Percentiles rank a stretch among this genome's conserved stretches.
phyloP scores from a whole-genome alignment of 2,329 filamentous ascomycete genomes.

The Fusarium albosuccineum region DNA sequence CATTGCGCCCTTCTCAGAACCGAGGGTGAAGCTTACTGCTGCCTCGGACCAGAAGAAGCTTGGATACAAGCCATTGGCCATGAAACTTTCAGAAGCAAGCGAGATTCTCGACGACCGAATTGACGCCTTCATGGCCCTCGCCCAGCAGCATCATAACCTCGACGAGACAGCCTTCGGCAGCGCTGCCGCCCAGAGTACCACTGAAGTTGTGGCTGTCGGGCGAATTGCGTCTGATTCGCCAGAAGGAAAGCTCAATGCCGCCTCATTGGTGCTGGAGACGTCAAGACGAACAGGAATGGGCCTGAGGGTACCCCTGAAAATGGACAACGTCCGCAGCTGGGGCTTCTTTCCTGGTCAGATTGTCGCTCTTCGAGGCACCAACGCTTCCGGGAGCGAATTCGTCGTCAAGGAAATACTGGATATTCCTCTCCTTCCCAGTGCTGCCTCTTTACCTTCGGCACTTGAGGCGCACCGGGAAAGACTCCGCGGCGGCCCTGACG shows the following conservation, averaged over 20 bases:
- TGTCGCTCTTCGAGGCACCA: constrained; percentile 87
- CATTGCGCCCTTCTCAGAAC: constrained; percentile 77
- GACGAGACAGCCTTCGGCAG: constrained; percentile 88
- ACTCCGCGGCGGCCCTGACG: constrained; percentile 73
- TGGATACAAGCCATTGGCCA: constrained; percentile 90
- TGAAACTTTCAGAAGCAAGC: constrained; percentile 93
- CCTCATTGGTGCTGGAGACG: constrained; percentile 89
- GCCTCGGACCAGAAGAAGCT: constrained; percentile 93
- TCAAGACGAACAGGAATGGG: constrained; percentile 87
- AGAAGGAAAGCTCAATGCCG: constrained; percentile 88
- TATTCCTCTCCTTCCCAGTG: constrained; percentile 79
- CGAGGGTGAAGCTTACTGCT: constrained; percentile 86
- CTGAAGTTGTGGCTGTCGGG: constrained; percentile 89
- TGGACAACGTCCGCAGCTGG: constrained; percentile 76
- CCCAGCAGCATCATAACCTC: constrained; percentile 80
- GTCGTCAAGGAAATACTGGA: constrained; percentile 81
- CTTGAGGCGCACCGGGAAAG: constrained; percentile 78
- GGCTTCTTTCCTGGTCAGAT: constrained; percentile 97
- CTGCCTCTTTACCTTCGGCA: constrained; percentile 75
- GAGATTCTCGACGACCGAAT: constrained; percentile 96
- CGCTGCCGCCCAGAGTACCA: constrained; percentile 85
- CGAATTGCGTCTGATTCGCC: constrained; percentile 88
- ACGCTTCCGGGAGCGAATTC: constrained; percentile 87
- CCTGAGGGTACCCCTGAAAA: constrained; percentile 81
- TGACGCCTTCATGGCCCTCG: constrained; percentile 83